These are phyloP conservation scores for Achlya hypogyna DNA, from an alignment of 352 stramenopile species.

Conservation along the genomic window DNA sequence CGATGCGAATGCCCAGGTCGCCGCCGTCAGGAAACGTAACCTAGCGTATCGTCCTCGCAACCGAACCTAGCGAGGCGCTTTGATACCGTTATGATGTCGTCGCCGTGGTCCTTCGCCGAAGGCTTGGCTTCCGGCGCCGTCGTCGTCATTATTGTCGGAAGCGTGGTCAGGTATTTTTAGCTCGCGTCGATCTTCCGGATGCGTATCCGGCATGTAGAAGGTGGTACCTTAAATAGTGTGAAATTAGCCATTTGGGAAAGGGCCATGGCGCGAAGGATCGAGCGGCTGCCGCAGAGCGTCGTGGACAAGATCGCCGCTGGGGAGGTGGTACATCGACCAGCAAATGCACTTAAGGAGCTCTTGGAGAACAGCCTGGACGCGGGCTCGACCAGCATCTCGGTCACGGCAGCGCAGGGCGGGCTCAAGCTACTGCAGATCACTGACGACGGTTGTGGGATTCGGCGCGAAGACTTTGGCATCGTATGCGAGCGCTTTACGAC, in stretches of 20 bases:
- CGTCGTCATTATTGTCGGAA: too few species aligned
- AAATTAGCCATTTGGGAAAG: neutral
- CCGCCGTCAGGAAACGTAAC: slow-evolving; percentile 21
- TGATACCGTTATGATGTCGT: neutral
- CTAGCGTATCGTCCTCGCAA: slow-evolving; percentile 16
- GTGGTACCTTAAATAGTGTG: neutral
- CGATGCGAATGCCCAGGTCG: slow-evolving; percentile 29
- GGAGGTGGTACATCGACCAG: slow-evolving; percentile 94
- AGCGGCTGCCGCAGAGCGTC: slow-evolving; percentile 84
- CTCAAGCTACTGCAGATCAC: slow-evolving; percentile 92
- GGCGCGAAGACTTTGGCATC: slow-evolving; percentile 86
- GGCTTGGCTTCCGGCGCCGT: too few species aligned
- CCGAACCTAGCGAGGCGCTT: neutral
- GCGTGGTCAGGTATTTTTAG: too few species aligned
- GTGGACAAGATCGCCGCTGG: slow-evolving; percentile 92
- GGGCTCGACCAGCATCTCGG: slow-evolving; percentile 70
- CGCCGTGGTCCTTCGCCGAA: too few species aligned
- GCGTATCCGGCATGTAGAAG: neutral
- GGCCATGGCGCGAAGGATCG: slow-evolving; percentile 34
- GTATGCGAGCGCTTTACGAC: slow-evolving; percentile 98
- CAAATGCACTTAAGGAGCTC: slow-evolving; percentile 95
- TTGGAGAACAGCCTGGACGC: slow-evolving; percentile 99
- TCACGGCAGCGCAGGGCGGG: slow-evolving; percentile 77
- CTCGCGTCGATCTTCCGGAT: too few species aligned
- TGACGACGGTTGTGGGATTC: slow-evolving; percentile 92